Conservation (phyloP, 2,329 filamentous ascomycete species). For the Lasiodiplodia sp. region DNA sequence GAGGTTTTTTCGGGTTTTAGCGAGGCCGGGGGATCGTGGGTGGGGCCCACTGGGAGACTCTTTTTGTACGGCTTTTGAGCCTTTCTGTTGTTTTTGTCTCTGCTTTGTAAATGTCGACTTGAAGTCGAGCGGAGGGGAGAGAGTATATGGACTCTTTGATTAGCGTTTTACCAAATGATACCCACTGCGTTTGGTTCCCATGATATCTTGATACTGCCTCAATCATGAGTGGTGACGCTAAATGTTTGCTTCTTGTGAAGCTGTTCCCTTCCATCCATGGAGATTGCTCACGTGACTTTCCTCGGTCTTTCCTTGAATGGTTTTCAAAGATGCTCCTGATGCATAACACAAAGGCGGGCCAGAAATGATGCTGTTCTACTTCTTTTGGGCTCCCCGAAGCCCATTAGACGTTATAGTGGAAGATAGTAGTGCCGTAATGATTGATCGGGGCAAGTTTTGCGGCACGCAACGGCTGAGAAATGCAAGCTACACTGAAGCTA, state of each 20-base stretch:
- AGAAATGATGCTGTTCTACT: no score
- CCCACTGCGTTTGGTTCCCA: neutral
- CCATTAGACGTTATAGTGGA: no score
- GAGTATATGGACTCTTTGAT: constrained; percentile 15
- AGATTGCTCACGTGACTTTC: no score
- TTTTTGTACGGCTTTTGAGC: neutral
- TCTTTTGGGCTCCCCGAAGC: no score
- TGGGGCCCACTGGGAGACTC: neutral
- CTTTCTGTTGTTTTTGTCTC: neutral
- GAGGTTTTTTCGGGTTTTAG: constrained; percentile 9
- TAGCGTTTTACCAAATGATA: neutral
- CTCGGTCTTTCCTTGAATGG: no score
- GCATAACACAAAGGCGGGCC: no score
- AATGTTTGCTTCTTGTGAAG: neutral
- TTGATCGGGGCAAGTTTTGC: neutral
- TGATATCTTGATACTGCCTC: neutral
- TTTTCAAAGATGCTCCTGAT: no score
- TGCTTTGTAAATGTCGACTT: neutral
- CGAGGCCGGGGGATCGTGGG: constrained; percentile 7
- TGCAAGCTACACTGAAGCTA: no score
- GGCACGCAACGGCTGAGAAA: neutral
- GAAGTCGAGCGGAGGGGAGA: constrained; percentile 4
- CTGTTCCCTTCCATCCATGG: no score
- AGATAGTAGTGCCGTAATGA: no score
- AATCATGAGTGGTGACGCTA: neutral